Conservation (phyloP, 2,329 filamentous ascomycete genomes). For the Endoconidiophora laricicola region DNA sequence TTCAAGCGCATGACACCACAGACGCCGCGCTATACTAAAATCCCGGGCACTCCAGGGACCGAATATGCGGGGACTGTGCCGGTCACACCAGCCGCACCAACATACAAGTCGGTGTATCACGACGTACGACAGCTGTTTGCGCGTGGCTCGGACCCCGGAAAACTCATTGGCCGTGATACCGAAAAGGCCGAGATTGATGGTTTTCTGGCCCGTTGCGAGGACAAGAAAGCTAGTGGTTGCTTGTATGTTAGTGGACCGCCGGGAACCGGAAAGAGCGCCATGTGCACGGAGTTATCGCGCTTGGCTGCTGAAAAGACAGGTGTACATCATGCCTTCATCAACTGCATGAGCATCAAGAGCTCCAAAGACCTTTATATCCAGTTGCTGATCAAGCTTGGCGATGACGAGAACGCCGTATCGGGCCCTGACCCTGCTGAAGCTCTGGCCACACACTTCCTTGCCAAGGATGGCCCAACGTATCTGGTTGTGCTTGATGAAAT, state of each 20-base stretch:
- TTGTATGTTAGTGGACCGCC: slow-evolving; percentile 92
- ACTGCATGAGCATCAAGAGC: slow-evolving; percentile 92
- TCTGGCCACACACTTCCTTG: slow-evolving; percentile 10
- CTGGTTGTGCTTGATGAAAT: slow-evolving; percentile 90
- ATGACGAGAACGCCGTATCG: slow-evolving; percentile 23
- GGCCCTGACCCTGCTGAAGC: slow-evolving; percentile 24
- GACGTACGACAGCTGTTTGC: slow-evolving; percentile 76
- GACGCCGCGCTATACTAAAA: slow-evolving; percentile 33
- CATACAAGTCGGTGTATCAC: slow-evolving; percentile 54
- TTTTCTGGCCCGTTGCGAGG: slow-evolving; percentile 52
- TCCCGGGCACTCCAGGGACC: slow-evolving; percentile 3
- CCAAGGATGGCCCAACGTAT: slow-evolving; percentile 34
- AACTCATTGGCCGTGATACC: slow-evolving; percentile 62
- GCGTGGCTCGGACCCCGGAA: slow-evolving; percentile 56
- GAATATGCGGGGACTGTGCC: background rate
- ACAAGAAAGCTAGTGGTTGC: slow-evolving; percentile 52
- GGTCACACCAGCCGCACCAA: background rate
- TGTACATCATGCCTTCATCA: slow-evolving; percentile 64
- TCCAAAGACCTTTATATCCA: slow-evolving; percentile 73
- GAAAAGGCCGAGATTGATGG: slow-evolving; percentile 45
- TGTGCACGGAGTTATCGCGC: slow-evolving; percentile 65
- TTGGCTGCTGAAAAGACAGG: slow-evolving; percentile 33
- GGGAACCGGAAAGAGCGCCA: slow-evolving; percentile 90
- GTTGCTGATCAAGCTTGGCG: slow-evolving; percentile 52
- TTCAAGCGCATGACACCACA: slow-evolving; percentile 65